Base-by-base conservation (phyloP, 768 basidiomycete genomes). In the Neoboletus brunneissimus region DNA sequence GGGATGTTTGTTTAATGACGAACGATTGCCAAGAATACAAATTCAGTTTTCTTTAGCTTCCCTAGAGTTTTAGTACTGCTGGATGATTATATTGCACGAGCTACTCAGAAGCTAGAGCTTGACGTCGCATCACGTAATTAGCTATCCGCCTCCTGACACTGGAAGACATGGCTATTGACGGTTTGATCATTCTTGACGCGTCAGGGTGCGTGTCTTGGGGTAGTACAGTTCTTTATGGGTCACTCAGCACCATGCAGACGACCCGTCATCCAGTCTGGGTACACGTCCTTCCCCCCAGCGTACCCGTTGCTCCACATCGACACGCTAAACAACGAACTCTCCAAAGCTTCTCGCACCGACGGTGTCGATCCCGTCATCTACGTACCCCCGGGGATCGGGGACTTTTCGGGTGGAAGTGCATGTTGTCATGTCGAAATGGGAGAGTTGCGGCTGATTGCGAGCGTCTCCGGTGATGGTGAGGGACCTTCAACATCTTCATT, bases 191-290 rank as follows among this genome's bases (percentile, higher is more conserved):
- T 54, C 76, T 92, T 55, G 90, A 92, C 73, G 79, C 77, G 61
- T 75, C 81, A 59, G 87, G 88, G 89, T 89, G 60, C 67, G 86
- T 79, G 47, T 37, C 40, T 51, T 13, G 46, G 37, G 44, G 48
- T 25, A 23, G 13, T 47, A 7, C 34, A 25, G 31, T 45, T 23
- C 41, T 45, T 16, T 34, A 22, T 47, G 15, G 2, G 23, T 40
- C 42, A 48, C 57, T 65, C 38, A 60, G 40, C 31, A 35, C 53
- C 40, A 46, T 57, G n/a, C 59, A 87, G 84, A 53, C 81, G 83
- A 45, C 86, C 94, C 25, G 89, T 97, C 61, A 90, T 95, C 61
- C 91, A 94, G 73, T 94, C 94, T 31, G 89, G 89, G 40, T 97
- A 95, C 74, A 85, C 89, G 53, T 85, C 86, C 18, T 85, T 84